These are phyloP conservation scores for Chrysoporthe deuterocubensis DNA, from an alignment of 2,329 filamentous ascomycete species.

Conservation along the genomic window DNA sequence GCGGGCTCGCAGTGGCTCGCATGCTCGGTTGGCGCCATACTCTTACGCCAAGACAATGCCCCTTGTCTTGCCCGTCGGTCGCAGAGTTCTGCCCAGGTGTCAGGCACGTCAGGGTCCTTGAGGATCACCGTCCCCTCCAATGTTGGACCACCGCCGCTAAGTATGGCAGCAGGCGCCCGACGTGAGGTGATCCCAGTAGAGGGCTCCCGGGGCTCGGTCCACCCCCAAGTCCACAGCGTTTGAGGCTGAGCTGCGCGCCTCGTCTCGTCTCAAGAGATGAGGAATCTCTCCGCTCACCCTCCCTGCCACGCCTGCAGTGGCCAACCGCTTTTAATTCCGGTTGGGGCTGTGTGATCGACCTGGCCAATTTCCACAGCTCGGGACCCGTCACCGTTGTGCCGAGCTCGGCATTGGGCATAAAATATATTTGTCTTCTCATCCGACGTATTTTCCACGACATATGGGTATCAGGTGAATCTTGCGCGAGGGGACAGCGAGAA, in stretches of 20 bases:
- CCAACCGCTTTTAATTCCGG: slow-evolving; percentile 4
- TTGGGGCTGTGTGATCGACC: slow-evolving; percentile 7
- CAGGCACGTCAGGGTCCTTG: too few species aligned
- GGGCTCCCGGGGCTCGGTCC: neutral
- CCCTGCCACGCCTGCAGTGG: slow-evolving; percentile 1
- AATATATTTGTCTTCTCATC: neutral
- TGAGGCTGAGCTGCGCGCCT: slow-evolving; percentile 13
- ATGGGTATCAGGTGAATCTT: neutral
- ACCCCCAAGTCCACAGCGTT: slow-evolving; percentile 3
- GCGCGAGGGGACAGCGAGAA: neutral
- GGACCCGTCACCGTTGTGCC: neutral
- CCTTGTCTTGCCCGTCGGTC: neutral
- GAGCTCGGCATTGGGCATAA: slow-evolving; percentile 2
- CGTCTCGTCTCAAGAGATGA: slow-evolving; percentile 15
- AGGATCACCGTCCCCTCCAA: too few species aligned
- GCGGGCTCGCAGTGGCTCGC: neutral
- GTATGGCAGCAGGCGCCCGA: too few species aligned
- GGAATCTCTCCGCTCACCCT: neutral
- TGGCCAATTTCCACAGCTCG: slow-evolving; percentile 15
- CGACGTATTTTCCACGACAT: neutral
- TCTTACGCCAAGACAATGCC: slow-evolving; percentile 6
- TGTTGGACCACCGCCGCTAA: too few species aligned
- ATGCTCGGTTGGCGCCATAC: slow-evolving; percentile 2
- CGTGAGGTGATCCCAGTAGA: too few species aligned
- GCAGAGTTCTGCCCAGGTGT: neutral